A percentile compares a stretch with the other conserved stretches of the same genome.
phyloP scores from a whole-genome alignment of 768 basidiomycete species.

The Lactarius akahatsu region DNA sequence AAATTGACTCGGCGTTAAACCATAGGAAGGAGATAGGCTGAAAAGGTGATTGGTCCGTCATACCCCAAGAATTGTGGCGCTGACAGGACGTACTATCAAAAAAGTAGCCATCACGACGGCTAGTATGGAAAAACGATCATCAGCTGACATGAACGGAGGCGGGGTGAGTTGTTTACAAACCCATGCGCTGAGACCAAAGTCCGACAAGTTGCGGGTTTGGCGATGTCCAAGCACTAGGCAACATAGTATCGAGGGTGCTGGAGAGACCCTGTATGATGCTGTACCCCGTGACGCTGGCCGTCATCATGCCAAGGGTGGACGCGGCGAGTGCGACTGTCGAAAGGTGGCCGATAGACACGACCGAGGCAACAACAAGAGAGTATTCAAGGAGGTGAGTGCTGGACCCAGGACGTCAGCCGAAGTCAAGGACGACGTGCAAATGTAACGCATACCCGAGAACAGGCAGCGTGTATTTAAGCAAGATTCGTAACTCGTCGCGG shows the following conservation, averaged over 20 bases:
- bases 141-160: not conserved
- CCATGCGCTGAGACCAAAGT: conserved; percentile 87
- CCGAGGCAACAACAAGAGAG: conserved; percentile 78
- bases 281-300: conserved; percentile 60
- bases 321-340: conserved; percentile 89
- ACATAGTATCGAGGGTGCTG: conserved; percentile 87
- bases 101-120: conserved; percentile 59
- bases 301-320: conserved; percentile 48
- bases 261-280: conserved; percentile 81
- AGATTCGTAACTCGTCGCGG: conserved; percentile 58
- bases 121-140: conserved; percentile 33
- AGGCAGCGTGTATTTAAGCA: conserved; percentile 65
- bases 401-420: not conserved
- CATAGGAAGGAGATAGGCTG: conserved; percentile 67
- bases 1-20: conserved; percentile 78
- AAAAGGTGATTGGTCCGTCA: conserved; percentile 9
- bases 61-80: not conserved
- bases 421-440: not conserved
- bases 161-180: conserved; percentile 42
- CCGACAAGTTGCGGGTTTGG: conserved; percentile 80
- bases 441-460: conserved; percentile 55
- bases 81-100: conserved; percentile 53
- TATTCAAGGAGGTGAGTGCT: conserved; percentile 85
- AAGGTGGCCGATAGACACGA: conserved; percentile 87
- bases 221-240: conserved; percentile 95